Evolutionary conservation across 129 eudicot genomes (phyloP).

Genomic region (Silybum marianum): DNA sequence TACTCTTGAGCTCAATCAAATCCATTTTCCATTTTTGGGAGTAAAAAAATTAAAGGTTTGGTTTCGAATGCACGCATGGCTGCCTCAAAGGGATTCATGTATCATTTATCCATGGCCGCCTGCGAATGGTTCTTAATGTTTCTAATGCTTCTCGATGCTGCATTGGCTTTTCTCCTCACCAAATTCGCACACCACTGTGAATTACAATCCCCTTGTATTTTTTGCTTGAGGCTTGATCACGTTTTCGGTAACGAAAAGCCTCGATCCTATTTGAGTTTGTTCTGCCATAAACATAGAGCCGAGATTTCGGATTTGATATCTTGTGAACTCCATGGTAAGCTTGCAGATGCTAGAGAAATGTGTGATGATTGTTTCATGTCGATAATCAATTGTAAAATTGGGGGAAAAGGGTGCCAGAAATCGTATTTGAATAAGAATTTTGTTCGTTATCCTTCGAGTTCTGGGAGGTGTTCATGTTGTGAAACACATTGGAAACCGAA

Average conservation of each 20-base stretch:
- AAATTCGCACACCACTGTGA: conserved; percentile 73
- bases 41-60: conserved; percentile 13
- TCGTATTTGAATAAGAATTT: conserved; percentile 36
- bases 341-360: conserved; percentile 60
- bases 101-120: conserved; percentile 54
- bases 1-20: conserved; percentile 35
- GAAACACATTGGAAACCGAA: conserved; percentile 52
- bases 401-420: conserved; percentile 42
- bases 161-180: conserved; percentile 55
- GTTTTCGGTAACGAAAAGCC: conserved; percentile 51
- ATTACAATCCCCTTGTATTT: conserved; percentile 66
- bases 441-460: conserved; percentile 38
- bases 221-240: conserved; percentile 74
- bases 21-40: conserved; percentile 28
- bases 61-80: conserved; percentile 47
- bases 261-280: conserved; percentile 42
- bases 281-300: conserved; percentile 59
- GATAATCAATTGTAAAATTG: conserved; percentile 43
- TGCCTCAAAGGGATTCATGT: conserved; percentile 46
- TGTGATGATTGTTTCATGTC: conserved; percentile 88
- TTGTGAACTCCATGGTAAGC: conserved; percentile 64
- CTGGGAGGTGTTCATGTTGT: conserved; percentile 76
- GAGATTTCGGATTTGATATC: conserved; percentile 60
- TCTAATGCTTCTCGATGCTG: conserved; percentile 67
- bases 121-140: conserved; percentile 92